These are phyloP conservation scores for Tetrahymena thermophila DNA, from an alignment of 73 alveolate genomes.

Conservation along the genomic window DNA sequence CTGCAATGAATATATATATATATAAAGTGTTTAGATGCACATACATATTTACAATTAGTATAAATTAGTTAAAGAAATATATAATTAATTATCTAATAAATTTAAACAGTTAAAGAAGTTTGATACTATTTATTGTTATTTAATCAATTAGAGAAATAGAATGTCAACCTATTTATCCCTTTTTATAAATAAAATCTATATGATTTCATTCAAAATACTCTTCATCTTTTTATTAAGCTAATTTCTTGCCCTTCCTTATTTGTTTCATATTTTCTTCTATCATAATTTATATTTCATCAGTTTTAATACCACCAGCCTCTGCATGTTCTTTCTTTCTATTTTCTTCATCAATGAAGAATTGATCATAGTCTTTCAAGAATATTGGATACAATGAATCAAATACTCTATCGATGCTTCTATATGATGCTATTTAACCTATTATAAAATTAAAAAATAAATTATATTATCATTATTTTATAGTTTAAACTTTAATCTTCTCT, in stretches of 20 bases:
- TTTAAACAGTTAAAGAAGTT: too few species aligned
- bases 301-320: background rate
- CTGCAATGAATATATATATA: too few species aligned
- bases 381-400: background rate
- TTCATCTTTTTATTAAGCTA: background rate
- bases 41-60: too few species aligned
- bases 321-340: background rate
- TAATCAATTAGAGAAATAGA: too few species aligned
- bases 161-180: too few species aligned
- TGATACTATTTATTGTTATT: too few species aligned
- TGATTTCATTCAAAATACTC: background rate
- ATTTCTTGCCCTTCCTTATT: background rate
- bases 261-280: background rate
- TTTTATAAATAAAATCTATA: too few species aligned
- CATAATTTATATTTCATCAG: background rate
- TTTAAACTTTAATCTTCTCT: background rate
- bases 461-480: background rate
- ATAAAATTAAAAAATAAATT: background rate
- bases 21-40: too few species aligned
- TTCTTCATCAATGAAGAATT: background rate
- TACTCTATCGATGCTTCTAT: background rate
- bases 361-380: background rate
- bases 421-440: background rate
- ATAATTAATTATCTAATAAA: too few species aligned
- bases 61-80: too few species aligned